These are phyloP conservation scores for Mollisiaceae sp. DNA, from an alignment of 2,329 filamentous ascomycete genomes.

Conservation along the genomic window DNA sequence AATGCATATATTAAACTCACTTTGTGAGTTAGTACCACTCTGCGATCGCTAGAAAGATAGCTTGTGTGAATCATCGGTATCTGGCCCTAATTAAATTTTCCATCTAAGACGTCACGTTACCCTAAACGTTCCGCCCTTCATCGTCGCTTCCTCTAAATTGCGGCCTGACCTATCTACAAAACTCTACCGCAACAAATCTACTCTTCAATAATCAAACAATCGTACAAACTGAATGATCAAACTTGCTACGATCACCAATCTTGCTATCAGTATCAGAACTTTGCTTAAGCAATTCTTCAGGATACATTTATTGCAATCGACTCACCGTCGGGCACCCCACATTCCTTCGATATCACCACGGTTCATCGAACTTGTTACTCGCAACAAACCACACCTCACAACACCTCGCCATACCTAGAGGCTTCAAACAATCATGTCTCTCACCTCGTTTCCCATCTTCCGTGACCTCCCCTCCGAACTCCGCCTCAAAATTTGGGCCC, in stretches of 20 bases:
- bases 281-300: not conserved
- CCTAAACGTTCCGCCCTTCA: not conserved
- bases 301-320: not conserved
- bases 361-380: not conserved
- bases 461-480: constrained; percentile 29
- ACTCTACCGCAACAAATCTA: too few species aligned
- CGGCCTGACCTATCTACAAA: not conserved
- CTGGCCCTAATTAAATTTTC: not conserved
- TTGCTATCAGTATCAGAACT: not conserved
- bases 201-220: not conserved
- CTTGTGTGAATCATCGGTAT: not conserved
- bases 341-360: not conserved
- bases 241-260: not conserved
- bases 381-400: not conserved
- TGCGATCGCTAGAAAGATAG: not conserved
- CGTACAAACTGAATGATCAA: not conserved
- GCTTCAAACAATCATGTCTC: not conserved
- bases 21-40: not conserved
- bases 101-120: not conserved
- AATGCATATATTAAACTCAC: too few species aligned
- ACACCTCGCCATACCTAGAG: not conserved
- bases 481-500: constrained; percentile 28
- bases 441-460: constrained; percentile 26
- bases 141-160: not conserved
- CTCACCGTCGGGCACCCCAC: not conserved